Base-by-base conservation (phyloP, 306 rosid species). In the Vicia sativa region DNA sequence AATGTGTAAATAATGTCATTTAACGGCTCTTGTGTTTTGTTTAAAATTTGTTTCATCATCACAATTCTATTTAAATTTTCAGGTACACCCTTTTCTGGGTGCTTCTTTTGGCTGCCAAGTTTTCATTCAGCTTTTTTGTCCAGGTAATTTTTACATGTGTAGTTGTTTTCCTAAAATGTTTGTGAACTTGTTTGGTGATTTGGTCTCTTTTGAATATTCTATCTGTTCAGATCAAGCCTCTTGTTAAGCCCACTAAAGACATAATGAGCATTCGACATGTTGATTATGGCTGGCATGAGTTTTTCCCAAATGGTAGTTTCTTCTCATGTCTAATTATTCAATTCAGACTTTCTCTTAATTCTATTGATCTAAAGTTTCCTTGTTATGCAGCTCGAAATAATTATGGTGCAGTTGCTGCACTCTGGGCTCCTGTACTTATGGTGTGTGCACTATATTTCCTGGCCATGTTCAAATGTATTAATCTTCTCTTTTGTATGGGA, bases 61-160 rank as follows among this genome's bases (percentile, higher is more conserved):
- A 19, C 21, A 31, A 63, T 67, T 59, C 12, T 35, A 64, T 74
- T 65, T 59, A 29, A 42, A 38, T 74, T 82, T 85, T 70, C 89
- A 93, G 99, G 80, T 93, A 93, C 83, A 90, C 99, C 54, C 26
- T 93, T 76, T 93, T 93, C 80, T 93, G 99, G 99, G 53, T 90
- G 83, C n/a, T 84, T 49, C 97, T 93, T 78, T 76, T 93, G 63
- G 78, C 83, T 73, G 78, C 82, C 78, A 93, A 93, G 68, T 83
- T 93, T 77, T 63, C 87, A 14, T 82, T 90, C 77, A 93, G 97
- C 86, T 93, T 38, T 77, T 86, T 88, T 77, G 12, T 86, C 82
- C 91, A 85, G 97, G 99, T 92, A 80, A 23, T n/a, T 56, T 19
- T 53, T 67, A 48, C 54, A 34, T 5, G 37, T 19, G 29, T 8